Evolutionary conservation across 257 asterid species (phyloP).

Genomic region (Leonotis leonurus): DNA sequence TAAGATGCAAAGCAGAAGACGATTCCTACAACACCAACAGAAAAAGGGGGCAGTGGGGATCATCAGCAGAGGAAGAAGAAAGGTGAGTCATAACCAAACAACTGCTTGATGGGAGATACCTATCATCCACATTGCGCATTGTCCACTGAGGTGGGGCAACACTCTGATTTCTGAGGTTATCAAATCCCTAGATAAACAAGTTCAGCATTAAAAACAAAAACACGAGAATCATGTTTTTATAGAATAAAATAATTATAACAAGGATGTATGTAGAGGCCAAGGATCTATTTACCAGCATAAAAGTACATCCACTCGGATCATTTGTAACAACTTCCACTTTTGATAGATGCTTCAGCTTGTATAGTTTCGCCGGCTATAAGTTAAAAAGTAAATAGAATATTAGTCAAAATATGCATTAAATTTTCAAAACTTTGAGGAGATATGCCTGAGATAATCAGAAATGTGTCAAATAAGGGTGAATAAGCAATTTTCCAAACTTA

Average conservation of each 20-base stretch:
- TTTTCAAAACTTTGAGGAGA: neutral
- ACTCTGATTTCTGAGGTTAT: slow-evolving; percentile 91
- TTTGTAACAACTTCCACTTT: slow-evolving; percentile 90
- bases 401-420: slow-evolving; percentile 18
- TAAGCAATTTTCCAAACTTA: slow-evolving; percentile 2
- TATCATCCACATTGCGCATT: slow-evolving; percentile 95
- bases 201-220: slow-evolving; percentile 16
- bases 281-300: slow-evolving; percentile 54
- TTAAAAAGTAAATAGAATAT: slow-evolving; percentile 8
- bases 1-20: slow-evolving; percentile 71
- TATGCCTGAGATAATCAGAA: neutral
- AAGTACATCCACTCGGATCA: slow-evolving; percentile 96
- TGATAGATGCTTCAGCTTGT: slow-evolving; percentile 90
- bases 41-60: neutral
- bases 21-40: slow-evolving; percentile 46
- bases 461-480: neutral
- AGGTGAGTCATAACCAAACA: slow-evolving; percentile 2
- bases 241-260: slow-evolving; percentile 3
- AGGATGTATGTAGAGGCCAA: slow-evolving; percentile 4
- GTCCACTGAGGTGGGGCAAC: slow-evolving; percentile 99
- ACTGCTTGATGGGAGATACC: slow-evolving; percentile 33
- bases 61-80: slow-evolving; percentile 7
- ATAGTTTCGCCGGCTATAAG: slow-evolving; percentile 84
- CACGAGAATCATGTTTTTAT: neutral
- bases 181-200: slow-evolving; percentile 67